Evolutionary conservation across 2,329 filamentous ascomycete genomes (phyloP).

Genomic region (Fusarium penzigii): DNA sequence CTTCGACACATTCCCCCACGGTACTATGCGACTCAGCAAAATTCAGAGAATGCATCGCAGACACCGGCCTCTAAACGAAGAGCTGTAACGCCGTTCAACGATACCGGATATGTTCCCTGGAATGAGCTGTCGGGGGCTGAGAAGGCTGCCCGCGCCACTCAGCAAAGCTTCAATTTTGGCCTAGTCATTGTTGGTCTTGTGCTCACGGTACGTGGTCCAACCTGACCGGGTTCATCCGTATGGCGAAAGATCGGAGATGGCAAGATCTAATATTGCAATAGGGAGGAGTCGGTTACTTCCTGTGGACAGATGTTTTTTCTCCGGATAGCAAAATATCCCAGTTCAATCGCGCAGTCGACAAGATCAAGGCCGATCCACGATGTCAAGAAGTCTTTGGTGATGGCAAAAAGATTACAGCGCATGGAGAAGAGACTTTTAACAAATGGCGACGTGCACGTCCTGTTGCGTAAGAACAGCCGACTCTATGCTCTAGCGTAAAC

Average conservation of each 20-base stretch:
- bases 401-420: slow-evolving; percentile 72
- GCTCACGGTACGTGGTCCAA: slow-evolving; percentile 62
- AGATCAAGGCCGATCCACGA: slow-evolving; percentile 70
- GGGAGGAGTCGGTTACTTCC: slow-evolving; percentile 75
- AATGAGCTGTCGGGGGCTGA: slow-evolving; percentile 71
- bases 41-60: slow-evolving; percentile 39
- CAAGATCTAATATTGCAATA: slow-evolving; percentile 35
- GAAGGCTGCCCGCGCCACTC: slow-evolving; percentile 81
- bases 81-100: slow-evolving; percentile 80
- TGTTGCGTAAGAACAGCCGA: slow-evolving; percentile 49
- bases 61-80: slow-evolving; percentile 61
- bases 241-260: no score
- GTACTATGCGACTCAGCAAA: slow-evolving; percentile 61
- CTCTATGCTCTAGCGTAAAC: neutral
- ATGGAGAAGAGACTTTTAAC: slow-evolving; percentile 78
- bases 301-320: slow-evolving; percentile 82
- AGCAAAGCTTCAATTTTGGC: slow-evolving; percentile 87
- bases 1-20: slow-evolving; percentile 44
- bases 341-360: slow-evolving; percentile 84
- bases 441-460: slow-evolving; percentile 74
- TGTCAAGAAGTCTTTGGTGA: slow-evolving; percentile 77
- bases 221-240: neutral
- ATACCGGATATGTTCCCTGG: slow-evolving; percentile 84
- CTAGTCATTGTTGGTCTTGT: slow-evolving; percentile 73
- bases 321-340: slow-evolving; percentile 82